phyloP scores from a whole-genome alignment of 2,329 filamentous ascomycete species.

The Aspergillus ustus region DNA sequence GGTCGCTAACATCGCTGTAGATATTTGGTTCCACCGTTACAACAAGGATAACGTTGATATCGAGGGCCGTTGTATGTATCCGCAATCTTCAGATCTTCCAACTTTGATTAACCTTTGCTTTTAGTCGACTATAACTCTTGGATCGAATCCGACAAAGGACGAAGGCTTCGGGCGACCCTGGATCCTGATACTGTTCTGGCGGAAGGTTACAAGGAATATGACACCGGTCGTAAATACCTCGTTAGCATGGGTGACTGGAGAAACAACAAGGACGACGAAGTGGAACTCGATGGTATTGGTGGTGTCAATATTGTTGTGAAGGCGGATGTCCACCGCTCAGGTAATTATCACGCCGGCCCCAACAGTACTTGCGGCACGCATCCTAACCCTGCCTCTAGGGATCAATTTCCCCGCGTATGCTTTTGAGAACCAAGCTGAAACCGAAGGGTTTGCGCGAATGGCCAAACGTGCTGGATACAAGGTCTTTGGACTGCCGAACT shows the following conservation, averaged over 20 bases:
- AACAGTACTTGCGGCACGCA: constrained; percentile 46
- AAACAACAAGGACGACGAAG: constrained; percentile 87
- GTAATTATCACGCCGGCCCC: constrained; percentile 36
- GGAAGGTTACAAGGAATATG: constrained; percentile 93
- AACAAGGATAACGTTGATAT: constrained; percentile 74
- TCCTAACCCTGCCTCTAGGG: constrained; percentile 57
- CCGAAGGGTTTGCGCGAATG: constrained; percentile 98
- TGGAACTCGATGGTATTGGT: constrained; percentile 92
- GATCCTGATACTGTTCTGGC: constrained; percentile 83
- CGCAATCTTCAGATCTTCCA: background rate
- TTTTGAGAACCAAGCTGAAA: constrained; percentile 98
- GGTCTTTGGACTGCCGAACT: constrained; percentile 92
- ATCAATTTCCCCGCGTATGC: constrained; percentile 97
- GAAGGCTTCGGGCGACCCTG: constrained; percentile 72
- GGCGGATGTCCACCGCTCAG: constrained; percentile 93
- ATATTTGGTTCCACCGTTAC: constrained; percentile 67
- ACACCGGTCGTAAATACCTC: constrained; percentile 90
- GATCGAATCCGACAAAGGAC: constrained; percentile 87
- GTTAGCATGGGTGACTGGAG: constrained; percentile 90
- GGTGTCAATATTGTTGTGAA: constrained; percentile 98
- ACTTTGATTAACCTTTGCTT: constrained; percentile 26
- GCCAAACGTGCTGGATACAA: constrained; percentile 93
- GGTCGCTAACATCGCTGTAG: constrained; percentile 52
- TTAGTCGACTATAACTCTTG: constrained; percentile 98
- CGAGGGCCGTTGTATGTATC: constrained; percentile 83